These are phyloP conservation scores for Leccinum arenicola DNA, from an alignment of 768 basidiomycete genomes.

Conservation along the genomic window DNA sequence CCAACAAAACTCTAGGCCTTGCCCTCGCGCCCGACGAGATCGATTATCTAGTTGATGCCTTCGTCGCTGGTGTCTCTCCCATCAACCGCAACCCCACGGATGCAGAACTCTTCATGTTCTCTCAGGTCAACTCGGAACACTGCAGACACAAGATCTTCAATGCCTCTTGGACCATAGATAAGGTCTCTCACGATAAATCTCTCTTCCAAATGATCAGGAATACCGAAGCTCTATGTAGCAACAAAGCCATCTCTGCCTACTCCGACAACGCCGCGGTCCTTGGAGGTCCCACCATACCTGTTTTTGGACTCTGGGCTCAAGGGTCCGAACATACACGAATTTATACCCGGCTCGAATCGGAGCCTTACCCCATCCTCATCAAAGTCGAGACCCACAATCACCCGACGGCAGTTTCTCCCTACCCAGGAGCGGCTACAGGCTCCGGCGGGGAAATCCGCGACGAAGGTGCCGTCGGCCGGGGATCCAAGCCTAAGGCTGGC, in stretches of 20 bases:
- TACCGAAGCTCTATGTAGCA: slow-evolving; percentile 74
- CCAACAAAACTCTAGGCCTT: slow-evolving; percentile 85
- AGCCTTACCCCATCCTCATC: slow-evolving; percentile 85
- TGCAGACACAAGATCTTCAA: slow-evolving; percentile 99
- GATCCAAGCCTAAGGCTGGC: slow-evolving; percentile 96
- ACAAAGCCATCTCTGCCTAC: slow-evolving; percentile 92
- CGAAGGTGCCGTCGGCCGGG: slow-evolving; percentile 93
- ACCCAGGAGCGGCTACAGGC: slow-evolving; percentile 97
- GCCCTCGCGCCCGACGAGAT: slow-evolving; percentile 90
- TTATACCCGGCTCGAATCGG: slow-evolving; percentile 55
- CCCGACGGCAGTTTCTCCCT: slow-evolving; percentile 97
- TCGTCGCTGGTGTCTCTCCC: slow-evolving; percentile 63
- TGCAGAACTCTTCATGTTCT: slow-evolving; percentile 99
- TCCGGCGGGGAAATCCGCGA: slow-evolving; percentile 99
- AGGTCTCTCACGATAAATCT: slow-evolving; percentile 55
- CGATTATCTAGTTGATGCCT: slow-evolving; percentile 87
- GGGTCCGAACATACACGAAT: slow-evolving; percentile 28
- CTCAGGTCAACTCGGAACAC: slow-evolving; percentile 99
- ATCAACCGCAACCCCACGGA: slow-evolving; percentile 89
- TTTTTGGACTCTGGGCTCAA: slow-evolving; percentile 59
- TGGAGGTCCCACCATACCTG: slow-evolving; percentile 62
- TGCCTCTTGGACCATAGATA: slow-evolving; percentile 92
- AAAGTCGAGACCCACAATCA: slow-evolving; percentile 99
- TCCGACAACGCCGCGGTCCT: slow-evolving; percentile 98
- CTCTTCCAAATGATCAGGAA: slow-evolving; percentile 98